Evolutionary conservation across 2,329 filamentous ascomycete genomes (phyloP).

Genomic region (Fusarium sp.): DNA sequence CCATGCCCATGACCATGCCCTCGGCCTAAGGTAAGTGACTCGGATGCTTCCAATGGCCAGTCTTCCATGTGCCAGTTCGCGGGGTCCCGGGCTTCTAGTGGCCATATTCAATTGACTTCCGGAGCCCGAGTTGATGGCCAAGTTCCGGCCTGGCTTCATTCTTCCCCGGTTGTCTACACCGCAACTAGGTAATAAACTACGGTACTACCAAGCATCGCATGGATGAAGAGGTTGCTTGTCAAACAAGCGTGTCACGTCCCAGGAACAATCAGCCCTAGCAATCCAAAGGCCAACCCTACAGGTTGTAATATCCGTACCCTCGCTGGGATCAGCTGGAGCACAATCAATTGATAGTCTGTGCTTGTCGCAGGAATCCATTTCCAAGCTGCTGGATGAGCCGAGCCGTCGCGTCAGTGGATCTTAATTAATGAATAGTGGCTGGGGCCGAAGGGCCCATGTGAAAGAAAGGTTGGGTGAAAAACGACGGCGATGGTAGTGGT

Average conservation of each 20-base stretch:
- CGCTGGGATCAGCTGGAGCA: background rate
- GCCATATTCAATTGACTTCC: conserved; percentile 30
- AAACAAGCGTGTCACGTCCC: conserved; percentile 4
- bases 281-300: background rate
- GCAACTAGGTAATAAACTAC: conserved; percentile 27
- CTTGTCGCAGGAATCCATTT: conserved; percentile 39
- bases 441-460: conserved; percentile 27
- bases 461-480: conserved; percentile 38
- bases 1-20: background rate
- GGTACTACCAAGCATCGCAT: conserved; percentile 5
- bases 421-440: conserved; percentile 22
- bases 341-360: conserved; percentile 30
- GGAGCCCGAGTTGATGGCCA: conserved; percentile 30
- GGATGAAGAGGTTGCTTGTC: conserved; percentile 25
- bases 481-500: conserved; percentile 21
- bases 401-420: conserved; percentile 36
- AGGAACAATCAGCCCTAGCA: conserved; percentile 24
- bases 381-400: conserved; percentile 38
- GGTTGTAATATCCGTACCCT: background rate
- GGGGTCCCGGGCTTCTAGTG: conserved; percentile 38
- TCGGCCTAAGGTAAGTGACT: conserved; percentile 1
- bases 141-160: conserved; percentile 24
- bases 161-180: conserved; percentile 36
- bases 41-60: conserved; percentile 25
- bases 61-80: conserved; percentile 35